A percentile compares a stretch with the other conserved stretches of the same genome.
phyloP scores from a whole-genome alignment of 1,284 basidiomycete genomes.

The Austroboletus niveus region DNA sequence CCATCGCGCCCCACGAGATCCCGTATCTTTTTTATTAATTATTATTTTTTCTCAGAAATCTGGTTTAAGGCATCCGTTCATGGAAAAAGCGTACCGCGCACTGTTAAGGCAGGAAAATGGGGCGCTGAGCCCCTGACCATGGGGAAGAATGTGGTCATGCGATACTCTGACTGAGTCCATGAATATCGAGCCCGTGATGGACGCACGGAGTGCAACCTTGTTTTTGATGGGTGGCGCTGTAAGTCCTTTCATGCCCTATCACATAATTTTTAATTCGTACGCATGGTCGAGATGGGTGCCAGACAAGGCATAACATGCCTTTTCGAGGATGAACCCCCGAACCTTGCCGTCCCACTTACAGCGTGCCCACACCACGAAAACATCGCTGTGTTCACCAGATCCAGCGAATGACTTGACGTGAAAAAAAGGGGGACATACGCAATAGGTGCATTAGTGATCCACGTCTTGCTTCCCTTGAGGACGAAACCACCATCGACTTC shows the following conservation, averaged over 20 bases:
- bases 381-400: constrained; percentile 48
- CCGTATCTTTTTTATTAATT: constrained; percentile 54
- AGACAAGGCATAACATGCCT: constrained; percentile 42
- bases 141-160: constrained; percentile 73
- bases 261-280: neutral
- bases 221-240: constrained; percentile 88
- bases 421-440: constrained; percentile 53
- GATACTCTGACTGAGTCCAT: constrained; percentile 81
- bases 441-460: constrained; percentile 91
- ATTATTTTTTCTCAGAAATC: neutral
- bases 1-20: constrained; percentile 94
- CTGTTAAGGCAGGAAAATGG: constrained; percentile 92
- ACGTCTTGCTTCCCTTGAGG: constrained; percentile 91
- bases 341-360: constrained; percentile 94
- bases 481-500: constrained; percentile 85
- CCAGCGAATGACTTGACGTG: neutral
- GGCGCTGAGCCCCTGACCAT: constrained; percentile 72
- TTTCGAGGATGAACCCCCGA: constrained; percentile 91
- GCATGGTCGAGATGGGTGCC: neutral
- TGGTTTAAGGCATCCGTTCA: neutral
- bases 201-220: constrained; percentile 88
- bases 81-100: constrained; percentile 52
- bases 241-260: constrained; percentile 80
- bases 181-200: constrained; percentile 91
- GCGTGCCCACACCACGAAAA: constrained; percentile 93